Evolutionary conservation across 2,329 filamentous ascomycete species (phyloP), one percentile per base, ranked within the genome.

Genomic region (Aurifilum marmelostoma): DNA sequence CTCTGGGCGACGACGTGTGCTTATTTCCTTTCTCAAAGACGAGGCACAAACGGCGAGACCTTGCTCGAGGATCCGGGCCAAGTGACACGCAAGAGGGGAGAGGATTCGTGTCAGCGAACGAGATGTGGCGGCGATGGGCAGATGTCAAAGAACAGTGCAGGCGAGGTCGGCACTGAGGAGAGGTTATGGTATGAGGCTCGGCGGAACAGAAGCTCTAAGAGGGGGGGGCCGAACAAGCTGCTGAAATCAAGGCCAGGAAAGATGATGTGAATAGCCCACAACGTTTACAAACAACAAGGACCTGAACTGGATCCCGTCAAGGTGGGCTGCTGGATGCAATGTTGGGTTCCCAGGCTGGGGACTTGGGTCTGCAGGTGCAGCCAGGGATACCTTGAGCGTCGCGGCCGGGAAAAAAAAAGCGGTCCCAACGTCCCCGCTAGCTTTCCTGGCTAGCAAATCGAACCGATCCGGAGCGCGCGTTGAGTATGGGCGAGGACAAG

Each of bases 351-450:
- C 43, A 47, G 43, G 43, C 43, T n/a, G 6, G 24, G n/a, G 29
- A 59, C 29, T 21, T 59, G 29, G 29, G 4, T 37, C 16, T 9
- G 56, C 12, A 34, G 32, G 56, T n/a, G 16, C 56, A 32, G 56
- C 29, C 56, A 32, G 29, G 56, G 56, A 37, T 59, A 14, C 56
- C 56, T 59, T 59, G 56, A 37, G 56, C 37, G 29, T 8, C 21
- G 56, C 56, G 56, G 56, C 52, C 24, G 27, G 24, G 11, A 18
- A 27, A 8, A 52, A 16, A 54, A 54, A 54, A 61, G 59, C 59
- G 59, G 37, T 47, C 59, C 59, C 37, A 43, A 29, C n/a, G 59
- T 62, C 37, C 24, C 29, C n/a, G n/a, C 34, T 61, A 43, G 21
- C 1, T 21, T 47, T 39, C 24, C 9, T 43, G 56, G 56, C 56